Conservation (phyloP, 1,284 basidiomycete genomes). For the Ustilago shanxiensis region DNA sequence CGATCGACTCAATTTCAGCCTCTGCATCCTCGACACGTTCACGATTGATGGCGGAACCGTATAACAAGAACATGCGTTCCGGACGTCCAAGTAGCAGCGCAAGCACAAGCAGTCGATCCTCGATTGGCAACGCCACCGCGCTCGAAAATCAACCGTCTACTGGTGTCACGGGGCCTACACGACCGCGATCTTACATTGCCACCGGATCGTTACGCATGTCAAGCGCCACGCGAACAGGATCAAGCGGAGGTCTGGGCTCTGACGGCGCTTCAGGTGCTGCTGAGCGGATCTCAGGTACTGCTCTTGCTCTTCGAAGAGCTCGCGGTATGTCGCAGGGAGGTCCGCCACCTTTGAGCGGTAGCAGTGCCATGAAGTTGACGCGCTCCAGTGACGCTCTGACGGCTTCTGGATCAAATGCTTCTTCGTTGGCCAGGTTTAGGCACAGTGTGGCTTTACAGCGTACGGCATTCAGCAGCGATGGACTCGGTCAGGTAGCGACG, state of each 20-base stretch:
- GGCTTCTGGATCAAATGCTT: background rate
- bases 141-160: constrained; percentile 10
- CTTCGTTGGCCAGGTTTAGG: background rate
- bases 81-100: constrained; percentile 34
- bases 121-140: constrained; percentile 11
- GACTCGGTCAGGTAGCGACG: background rate
- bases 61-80: constrained; percentile 31
- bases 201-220: constrained; percentile 29
- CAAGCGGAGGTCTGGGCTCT: background rate
- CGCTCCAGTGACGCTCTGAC: constrained; percentile 25
- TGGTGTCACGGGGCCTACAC: constrained; percentile 17
- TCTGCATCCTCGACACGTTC: constrained; percentile 20
- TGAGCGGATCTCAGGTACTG: constrained; percentile 16
- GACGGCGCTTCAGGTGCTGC: background rate
- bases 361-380: constrained; percentile 26
- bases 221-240: constrained; percentile 10
- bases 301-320: constrained; percentile 28
- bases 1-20: constrained; percentile 16
- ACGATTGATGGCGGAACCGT: constrained; percentile 37
- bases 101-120: constrained; percentile 35
- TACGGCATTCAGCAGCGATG: constrained; percentile 14
- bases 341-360: background rate
- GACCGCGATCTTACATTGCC: constrained; percentile 25
- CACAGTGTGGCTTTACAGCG: constrained; percentile 16
- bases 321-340: constrained; percentile 27